phyloP scores from a whole-genome alignment of 139 green algal species.

The Coccomyxa sp. region DNA sequence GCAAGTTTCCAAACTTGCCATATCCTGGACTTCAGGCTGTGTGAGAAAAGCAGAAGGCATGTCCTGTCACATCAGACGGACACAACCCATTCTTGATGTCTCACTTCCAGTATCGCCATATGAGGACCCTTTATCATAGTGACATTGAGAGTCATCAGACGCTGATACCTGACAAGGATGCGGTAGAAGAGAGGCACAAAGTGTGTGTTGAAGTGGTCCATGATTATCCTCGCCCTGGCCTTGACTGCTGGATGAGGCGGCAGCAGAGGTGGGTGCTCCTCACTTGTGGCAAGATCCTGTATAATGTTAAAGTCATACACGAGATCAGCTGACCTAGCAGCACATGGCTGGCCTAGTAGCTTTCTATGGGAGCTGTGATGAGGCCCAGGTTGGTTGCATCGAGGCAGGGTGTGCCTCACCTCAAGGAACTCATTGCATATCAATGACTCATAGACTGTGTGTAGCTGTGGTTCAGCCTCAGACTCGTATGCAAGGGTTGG shows the following conservation, averaged over 20 bases:
- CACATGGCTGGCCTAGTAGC: too few relatives aligned
- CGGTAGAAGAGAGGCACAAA: constrained; percentile 25
- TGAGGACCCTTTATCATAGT: too few relatives aligned
- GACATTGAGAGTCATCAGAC: not conserved
- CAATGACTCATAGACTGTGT: constrained; percentile 16
- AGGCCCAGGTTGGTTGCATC: too few relatives aligned
- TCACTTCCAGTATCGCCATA: too few relatives aligned
- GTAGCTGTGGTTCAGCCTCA: not conserved
- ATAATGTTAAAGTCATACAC: too few relatives aligned
- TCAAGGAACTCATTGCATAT: constrained; percentile 31
- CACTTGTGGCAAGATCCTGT: not conserved
- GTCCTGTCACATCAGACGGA: too few relatives aligned
- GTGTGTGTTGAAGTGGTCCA: constrained; percentile 17
- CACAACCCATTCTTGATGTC: too few relatives aligned
- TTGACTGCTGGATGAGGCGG: not conserved
- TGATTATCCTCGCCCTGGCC: constrained; percentile 6
- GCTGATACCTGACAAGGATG: constrained; percentile 6
- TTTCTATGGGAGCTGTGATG: too few relatives aligned
- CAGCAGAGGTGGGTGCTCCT: not conserved
- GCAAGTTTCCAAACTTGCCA: too few relatives aligned
- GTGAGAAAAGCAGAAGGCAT: too few relatives aligned
- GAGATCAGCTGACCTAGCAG: too few relatives aligned
- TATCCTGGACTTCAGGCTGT: too few relatives aligned
- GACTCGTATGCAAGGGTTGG: constrained; percentile 9
- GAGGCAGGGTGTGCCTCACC: not conserved